These are phyloP conservation scores for Brettanomyces nanus DNA, from an alignment of 805 yeast species.

Conservation along the genomic window DNA sequence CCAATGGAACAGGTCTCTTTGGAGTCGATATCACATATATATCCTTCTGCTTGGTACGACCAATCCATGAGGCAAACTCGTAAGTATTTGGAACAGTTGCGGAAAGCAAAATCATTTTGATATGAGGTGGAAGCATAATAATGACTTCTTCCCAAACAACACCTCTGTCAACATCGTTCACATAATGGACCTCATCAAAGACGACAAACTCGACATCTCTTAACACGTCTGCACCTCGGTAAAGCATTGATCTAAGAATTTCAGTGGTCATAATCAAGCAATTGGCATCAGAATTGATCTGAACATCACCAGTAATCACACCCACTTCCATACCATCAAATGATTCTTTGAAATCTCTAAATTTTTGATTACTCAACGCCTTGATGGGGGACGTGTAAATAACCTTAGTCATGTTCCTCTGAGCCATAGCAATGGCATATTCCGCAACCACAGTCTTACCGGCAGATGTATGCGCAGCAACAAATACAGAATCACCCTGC, in stretches of 20 bases:
- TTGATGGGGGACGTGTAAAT: slow-evolving; percentile 96
- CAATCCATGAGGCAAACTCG: slow-evolving; percentile 98
- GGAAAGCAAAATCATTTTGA: slow-evolving; percentile 84
- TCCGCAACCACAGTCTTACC: slow-evolving; percentile 99
- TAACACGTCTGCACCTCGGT: slow-evolving; percentile 96
- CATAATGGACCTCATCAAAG: slow-evolving; percentile 96
- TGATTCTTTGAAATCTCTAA: slow-evolving; percentile 87
- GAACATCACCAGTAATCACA: slow-evolving; percentile 97
- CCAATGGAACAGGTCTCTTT: slow-evolving; percentile 93
- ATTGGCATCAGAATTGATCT: slow-evolving; percentile 96
- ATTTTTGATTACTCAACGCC: slow-evolving; percentile 90
- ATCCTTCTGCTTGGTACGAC: slow-evolving; percentile 92
- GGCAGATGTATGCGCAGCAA: slow-evolving; percentile 98
- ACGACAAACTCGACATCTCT: slow-evolving; percentile 99
- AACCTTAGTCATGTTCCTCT: slow-evolving; percentile 91
- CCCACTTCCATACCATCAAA: slow-evolving; percentile 91
- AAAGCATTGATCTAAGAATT: slow-evolving; percentile 92
- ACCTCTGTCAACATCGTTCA: slow-evolving; percentile 97
- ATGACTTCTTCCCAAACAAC: slow-evolving; percentile 99
- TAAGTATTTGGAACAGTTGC: slow-evolving; percentile 99
- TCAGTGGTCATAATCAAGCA: slow-evolving; percentile 99
- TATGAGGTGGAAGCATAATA: slow-evolving; percentile 90
- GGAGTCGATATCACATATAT: slow-evolving; percentile 95
- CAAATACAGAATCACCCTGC: slow-evolving; percentile 97
- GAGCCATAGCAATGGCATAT: slow-evolving; percentile 95